Evolutionary conservation across 2,329 filamentous ascomycete species (phyloP).

Genomic region (Trichoderma sp.): DNA sequence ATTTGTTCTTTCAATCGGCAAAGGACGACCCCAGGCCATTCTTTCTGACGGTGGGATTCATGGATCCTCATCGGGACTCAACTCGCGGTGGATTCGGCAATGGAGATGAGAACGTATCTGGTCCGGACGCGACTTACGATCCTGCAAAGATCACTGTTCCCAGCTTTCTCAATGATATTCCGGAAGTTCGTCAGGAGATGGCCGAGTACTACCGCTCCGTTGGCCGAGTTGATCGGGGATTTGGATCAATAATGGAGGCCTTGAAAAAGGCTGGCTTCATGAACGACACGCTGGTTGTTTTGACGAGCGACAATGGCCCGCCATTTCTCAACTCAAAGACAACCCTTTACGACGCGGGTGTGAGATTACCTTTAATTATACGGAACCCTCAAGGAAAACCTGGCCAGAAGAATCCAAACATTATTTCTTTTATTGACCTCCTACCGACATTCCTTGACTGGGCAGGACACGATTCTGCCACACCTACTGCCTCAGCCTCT

Average conservation of each 20-base stretch:
- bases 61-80: slow-evolving; percentile 7
- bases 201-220: slow-evolving; percentile 5
- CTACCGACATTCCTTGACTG: slow-evolving; percentile 3
- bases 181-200: neutral
- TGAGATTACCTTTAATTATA: slow-evolving; percentile 8
- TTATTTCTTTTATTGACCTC: slow-evolving; percentile 7
- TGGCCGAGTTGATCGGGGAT: neutral
- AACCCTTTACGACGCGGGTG: slow-evolving; percentile 1
- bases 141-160: neutral
- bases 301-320: slow-evolving; percentile 9
- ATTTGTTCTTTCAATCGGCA: neutral
- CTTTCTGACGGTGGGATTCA: slow-evolving; percentile 9
- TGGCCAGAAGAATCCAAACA: neutral
- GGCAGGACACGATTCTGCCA: neutral
- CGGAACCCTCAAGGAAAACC: neutral
- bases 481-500: neutral
- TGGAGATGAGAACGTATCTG: neutral
- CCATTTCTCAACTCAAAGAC: slow-evolving; percentile 14
- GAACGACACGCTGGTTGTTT: neutral
- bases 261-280: neutral
- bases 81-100: slow-evolving; percentile 8
- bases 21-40: neutral
- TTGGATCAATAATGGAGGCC: neutral
- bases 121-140: neutral
- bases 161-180: neutral